phyloP scores from a whole-genome alignment of 139 green algal genomes.

The Chlorella ohadii region DNA sequence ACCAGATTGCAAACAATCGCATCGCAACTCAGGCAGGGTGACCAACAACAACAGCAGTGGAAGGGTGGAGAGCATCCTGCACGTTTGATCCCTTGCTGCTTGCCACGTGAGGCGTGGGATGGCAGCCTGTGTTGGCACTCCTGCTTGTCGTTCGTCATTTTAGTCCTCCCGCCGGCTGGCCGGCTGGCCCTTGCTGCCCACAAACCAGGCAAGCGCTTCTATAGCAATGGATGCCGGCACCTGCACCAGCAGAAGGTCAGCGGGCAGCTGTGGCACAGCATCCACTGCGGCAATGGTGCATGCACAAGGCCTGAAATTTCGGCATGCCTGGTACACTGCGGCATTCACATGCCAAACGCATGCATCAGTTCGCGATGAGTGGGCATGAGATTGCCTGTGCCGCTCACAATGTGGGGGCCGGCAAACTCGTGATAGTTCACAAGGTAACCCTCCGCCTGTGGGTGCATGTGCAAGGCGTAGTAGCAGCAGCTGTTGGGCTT shows the following conservation, averaged over 20 bases:
- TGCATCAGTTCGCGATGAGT: no score
- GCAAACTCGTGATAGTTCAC: constrained; percentile 31
- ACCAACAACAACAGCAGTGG: neutral
- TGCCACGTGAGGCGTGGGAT: neutral
- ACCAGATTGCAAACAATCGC: neutral
- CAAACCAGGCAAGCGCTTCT: constrained; percentile 11
- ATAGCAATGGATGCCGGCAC: neutral
- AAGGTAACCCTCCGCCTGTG: neutral
- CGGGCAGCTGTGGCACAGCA: no score
- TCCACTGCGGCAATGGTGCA: no score
- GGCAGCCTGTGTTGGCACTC: neutral
- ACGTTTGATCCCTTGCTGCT: no score
- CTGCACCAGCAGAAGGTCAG: neutral
- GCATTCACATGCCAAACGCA: no score
- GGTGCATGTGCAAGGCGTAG: no score
- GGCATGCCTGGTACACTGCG: no score
- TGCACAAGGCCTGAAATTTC: no score
- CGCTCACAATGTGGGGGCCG: constrained; percentile 7
- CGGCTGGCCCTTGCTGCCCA: neutral
- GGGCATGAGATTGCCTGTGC: no score
- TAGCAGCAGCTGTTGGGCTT: no score
- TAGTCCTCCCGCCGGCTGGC: neutral
- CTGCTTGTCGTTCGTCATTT: neutral
- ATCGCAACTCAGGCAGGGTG: neutral
- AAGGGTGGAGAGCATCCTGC: neutral